A percentile compares a stretch with the other conserved stretches of the same genome.
Evolutionary conservation across 352 stramenopile species (phyloP).

Genomic region (Globisporangium acanthophoron): DNA sequence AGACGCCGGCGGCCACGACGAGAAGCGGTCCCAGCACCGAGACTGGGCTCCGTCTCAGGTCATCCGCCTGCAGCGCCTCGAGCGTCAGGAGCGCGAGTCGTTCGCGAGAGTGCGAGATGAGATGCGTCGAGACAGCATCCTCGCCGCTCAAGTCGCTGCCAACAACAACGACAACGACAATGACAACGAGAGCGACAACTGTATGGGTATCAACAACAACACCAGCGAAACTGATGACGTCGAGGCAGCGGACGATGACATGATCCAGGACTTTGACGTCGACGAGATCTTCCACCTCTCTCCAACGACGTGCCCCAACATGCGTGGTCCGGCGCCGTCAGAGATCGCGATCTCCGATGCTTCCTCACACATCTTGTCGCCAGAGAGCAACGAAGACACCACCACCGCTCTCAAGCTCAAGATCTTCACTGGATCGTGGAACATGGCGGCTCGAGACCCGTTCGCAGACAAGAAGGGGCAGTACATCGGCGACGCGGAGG

Average conservation of each 20-base stretch:
- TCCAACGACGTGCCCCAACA: slow-evolving; percentile 22
- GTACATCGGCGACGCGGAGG: slow-evolving; percentile 38
- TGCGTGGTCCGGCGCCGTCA: slow-evolving; percentile 1
- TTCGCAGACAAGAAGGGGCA: slow-evolving; percentile 30
- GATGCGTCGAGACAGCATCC: neutral
- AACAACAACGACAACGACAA: neutral
- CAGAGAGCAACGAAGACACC: neutral
- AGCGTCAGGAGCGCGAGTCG: slow-evolving; percentile 3
- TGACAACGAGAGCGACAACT: neutral
- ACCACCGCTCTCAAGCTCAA: slow-evolving; percentile 17
- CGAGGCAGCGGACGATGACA: too few relatives aligned
- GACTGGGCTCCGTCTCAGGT: slow-evolving; percentile 1
- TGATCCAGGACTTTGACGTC: slow-evolving; percentile 18
- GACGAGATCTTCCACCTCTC: slow-evolving; percentile 26
- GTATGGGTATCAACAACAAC: neutral
- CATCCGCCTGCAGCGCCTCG: slow-evolving; percentile 2
- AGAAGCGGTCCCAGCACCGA: neutral
- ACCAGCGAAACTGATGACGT: neutral
- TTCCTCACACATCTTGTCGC: neutral
- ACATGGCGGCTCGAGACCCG: slow-evolving; percentile 65
- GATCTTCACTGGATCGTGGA: slow-evolving; percentile 72
- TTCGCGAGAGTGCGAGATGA: neutral
- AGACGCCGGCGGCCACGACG: too few relatives aligned
- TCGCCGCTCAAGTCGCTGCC: neutral
- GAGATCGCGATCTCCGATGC: neutral